Percentiles rank a stretch among this genome's conserved stretches.
These are phyloP conservation scores for Apiospora aurea DNA, from an alignment of 2,329 filamentous ascomycete species.

Conservation along the genomic window DNA sequence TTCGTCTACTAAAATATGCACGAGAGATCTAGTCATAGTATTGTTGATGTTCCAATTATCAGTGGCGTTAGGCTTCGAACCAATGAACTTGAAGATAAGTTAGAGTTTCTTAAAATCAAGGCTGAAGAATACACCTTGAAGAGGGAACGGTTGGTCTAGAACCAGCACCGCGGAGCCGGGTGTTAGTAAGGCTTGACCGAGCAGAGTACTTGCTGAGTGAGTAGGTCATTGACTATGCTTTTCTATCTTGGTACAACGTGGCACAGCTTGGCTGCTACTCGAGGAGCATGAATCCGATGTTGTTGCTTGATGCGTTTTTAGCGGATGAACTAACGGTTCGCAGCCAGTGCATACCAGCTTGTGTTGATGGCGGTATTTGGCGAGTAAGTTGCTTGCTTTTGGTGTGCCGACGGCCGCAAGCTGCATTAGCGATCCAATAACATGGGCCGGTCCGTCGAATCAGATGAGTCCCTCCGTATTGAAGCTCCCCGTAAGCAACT, in stretches of 20 bases:
- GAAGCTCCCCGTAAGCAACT: not conserved
- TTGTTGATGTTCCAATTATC: not conserved
- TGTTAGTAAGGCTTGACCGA: not conserved
- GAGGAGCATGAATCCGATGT: slow-evolving; percentile 2
- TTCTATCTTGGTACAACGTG: slow-evolving; percentile 9
- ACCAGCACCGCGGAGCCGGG: not conserved
- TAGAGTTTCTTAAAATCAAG: not conserved
- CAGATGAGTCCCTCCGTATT: not conserved
- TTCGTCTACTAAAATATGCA: not conserved
- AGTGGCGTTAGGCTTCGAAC: not conserved
- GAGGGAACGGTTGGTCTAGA: not conserved
- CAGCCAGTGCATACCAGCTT: too few species aligned
- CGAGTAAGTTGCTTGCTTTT: not conserved
- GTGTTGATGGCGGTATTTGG: not conserved
- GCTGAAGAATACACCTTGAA: not conserved
- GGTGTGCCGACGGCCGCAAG: not conserved
- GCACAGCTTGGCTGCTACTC: not conserved
- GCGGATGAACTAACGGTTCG: not conserved
- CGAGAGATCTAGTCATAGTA: not conserved
- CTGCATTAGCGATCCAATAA: not conserved
- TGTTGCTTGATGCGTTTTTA: not conserved
- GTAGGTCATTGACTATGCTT: not conserved
- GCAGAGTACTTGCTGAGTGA: not conserved
- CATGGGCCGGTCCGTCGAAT: not conserved
- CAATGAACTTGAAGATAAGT: not conserved